phyloP scores from a whole-genome alignment of 331 rosid genomes.

The Stylosanthes scabra region DNA sequence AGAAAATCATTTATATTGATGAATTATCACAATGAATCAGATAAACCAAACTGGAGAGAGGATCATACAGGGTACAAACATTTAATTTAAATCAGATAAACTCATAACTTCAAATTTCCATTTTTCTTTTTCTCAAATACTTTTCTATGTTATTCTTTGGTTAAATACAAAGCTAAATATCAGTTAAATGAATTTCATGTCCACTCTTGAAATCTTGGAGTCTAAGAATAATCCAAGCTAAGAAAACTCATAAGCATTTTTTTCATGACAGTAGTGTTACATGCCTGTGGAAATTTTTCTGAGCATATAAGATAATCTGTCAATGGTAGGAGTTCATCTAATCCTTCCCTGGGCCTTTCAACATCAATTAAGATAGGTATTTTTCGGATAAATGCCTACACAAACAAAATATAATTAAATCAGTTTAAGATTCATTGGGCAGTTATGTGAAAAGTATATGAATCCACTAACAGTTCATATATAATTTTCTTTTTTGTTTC shows the following conservation, averaged over 20 bases:
- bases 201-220: conserved; percentile 6
- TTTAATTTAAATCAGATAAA: not conserved
- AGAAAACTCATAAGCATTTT: not conserved
- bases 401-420: conserved; percentile 16
- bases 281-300: conserved; percentile 79
- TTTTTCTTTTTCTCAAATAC: not conserved
- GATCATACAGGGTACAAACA: not conserved
- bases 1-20: conserved; percentile 12
- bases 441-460: not conserved
- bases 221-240: conserved; percentile 5
- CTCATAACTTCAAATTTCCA: too few relatives aligned
- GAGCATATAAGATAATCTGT: conserved; percentile 86
- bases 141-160: conserved; percentile 16
- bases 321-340: conserved; percentile 67
- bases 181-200: conserved; percentile 11
- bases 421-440: not conserved
- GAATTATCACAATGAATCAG: conserved; percentile 24
- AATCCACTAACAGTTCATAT: conserved; percentile 17
- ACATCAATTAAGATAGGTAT: conserved; percentile 85
- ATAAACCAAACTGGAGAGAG: conserved; percentile 14
- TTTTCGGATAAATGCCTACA: conserved; percentile 70
- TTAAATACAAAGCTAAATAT: not conserved
- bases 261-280: conserved; percentile 16
- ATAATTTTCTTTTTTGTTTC: not conserved
- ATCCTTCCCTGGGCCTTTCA: conserved; percentile 86